Evolutionary conservation across 768 basidiomycete species (phyloP), one percentile per base, ranked within the genome.

Genomic region (Peribolospora baueri): DNA sequence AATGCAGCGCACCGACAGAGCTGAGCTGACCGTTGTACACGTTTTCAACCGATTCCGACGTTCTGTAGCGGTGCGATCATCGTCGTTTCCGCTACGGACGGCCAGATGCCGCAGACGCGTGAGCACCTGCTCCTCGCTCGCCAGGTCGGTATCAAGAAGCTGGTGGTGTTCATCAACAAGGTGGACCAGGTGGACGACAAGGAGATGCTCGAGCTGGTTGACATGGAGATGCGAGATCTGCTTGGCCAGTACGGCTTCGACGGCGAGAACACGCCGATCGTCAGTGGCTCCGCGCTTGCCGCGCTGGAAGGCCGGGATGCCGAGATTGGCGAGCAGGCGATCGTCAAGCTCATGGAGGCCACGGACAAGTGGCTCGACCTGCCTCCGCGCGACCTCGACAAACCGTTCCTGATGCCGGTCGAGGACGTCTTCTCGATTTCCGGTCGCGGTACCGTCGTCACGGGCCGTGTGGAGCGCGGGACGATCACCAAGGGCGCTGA

Each of bases 141-240:
- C 65, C 93, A 98, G 72, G 90, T 97, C 60, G 93, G 93, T 60
- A 82, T 98, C 66, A 87, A 90, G 71, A 83, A 81, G 68, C 78
- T 98, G 43, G 87, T 97, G 56, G 93, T 98, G 61, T 98, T 93
- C 74, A 88, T 98, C 70, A 98, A 98, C 82, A 98, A 98, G 71
- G 80, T 98, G 58, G 93, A 98, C 71, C 78, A 81, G 73, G 83
- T 97, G 57, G 77, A 81, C 58, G 93, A 98, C 75, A 78, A 81
- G 5, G 93, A 98, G 74, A 95, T 98, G 88, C 73, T 97, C 55
- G 87, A 93, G 72, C 81, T 98, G 57, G 93, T 98, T 58, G 93
- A 98, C 63, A 97, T 98, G 90, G 93, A 98, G 75, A 98, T 98
- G 80, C 81, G 93, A 57, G 93, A 98, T 65, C 75, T 98, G 8